Percentiles rank a stretch among this genome's conserved stretches.
Evolutionary conservation across 306 rosid species (phyloP).

Genomic region (Lathyrus aphaca): DNA sequence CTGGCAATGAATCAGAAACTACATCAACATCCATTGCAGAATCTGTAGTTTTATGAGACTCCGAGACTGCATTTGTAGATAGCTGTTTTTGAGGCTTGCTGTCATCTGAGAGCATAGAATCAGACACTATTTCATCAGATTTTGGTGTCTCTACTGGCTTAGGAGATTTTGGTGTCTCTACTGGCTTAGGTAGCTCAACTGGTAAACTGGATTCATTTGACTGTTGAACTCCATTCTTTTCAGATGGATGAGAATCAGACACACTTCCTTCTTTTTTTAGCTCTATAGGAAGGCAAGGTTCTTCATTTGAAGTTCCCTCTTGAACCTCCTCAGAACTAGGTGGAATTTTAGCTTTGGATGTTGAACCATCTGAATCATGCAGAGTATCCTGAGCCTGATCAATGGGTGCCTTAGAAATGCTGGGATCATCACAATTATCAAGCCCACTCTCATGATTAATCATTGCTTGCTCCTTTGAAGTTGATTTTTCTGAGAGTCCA

Average conservation of each 20-base stretch:
- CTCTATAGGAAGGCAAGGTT: slow-evolving; percentile 45
- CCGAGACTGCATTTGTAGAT: slow-evolving; percentile 42
- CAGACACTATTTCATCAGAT: slow-evolving; percentile 42
- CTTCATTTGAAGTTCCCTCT: slow-evolving; percentile 47
- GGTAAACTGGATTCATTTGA: slow-evolving; percentile 44
- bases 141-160: slow-evolving; percentile 44
- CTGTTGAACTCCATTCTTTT: slow-evolving; percentile 51
- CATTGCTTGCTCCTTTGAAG: slow-evolving; percentile 47
- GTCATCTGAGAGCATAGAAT: slow-evolving; percentile 41
- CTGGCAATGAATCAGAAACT: slow-evolving; percentile 45
- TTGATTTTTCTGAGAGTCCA: slow-evolving; percentile 43
- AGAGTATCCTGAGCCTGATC: slow-evolving; percentile 46
- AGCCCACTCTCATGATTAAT: slow-evolving; percentile 39
- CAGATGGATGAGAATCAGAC: slow-evolving; percentile 50
- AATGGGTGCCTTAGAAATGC: slow-evolving; percentile 47
- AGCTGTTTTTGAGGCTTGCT: slow-evolving; percentile 29
- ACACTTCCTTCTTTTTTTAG: slow-evolving; percentile 46
- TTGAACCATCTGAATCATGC: slow-evolving; percentile 48
- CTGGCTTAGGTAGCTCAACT: slow-evolving; percentile 41
- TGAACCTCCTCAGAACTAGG: slow-evolving; percentile 51
- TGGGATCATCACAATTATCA: slow-evolving; percentile 47
- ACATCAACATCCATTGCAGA: slow-evolving; percentile 54
- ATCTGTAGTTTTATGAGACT: slow-evolving; percentile 45
- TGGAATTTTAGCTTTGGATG: slow-evolving; percentile 49
- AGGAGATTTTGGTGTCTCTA: slow-evolving; percentile 45